phyloP scores from a whole-genome alignment of 2,329 filamentous ascomycete genomes.

The Trichoderma sp. region DNA sequence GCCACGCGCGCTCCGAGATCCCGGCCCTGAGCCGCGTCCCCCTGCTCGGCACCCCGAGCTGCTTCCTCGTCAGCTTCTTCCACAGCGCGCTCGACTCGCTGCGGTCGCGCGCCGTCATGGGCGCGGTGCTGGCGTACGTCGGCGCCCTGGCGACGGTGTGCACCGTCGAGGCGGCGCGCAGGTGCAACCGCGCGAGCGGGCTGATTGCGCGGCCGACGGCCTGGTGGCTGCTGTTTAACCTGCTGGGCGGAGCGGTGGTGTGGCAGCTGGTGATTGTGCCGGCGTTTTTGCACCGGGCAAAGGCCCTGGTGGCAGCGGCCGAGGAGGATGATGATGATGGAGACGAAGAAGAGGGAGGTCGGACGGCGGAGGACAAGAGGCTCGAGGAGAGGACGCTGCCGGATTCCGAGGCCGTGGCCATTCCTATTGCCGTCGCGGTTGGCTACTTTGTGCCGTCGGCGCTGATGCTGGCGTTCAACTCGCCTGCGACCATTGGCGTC shows the following conservation, averaged over 20 bases:
- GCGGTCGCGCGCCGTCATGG: conserved; percentile 47
- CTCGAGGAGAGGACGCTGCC: conserved; percentile 43
- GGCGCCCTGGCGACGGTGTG: conserved; percentile 53
- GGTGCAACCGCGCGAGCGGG: conserved; percentile 43
- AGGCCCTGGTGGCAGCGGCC: conserved; percentile 39
- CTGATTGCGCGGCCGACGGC: conserved; percentile 45
- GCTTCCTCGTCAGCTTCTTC: conserved; percentile 56
- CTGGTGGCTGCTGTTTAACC: conserved; percentile 52
- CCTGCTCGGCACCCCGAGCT: conserved; percentile 49
- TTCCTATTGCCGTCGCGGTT: conserved; percentile 51
- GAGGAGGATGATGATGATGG: conserved; percentile 55
- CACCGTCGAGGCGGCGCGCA: conserved; percentile 53
- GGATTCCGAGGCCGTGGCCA: conserved; percentile 59
- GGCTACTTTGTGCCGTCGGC: conserved; percentile 53
- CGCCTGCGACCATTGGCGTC: conserved; percentile 43
- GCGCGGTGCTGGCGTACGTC: conserved; percentile 48
- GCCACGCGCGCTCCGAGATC: conserved; percentile 51
- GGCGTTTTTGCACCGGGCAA: conserved; percentile 50
- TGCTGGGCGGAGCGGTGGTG: conserved; percentile 53
- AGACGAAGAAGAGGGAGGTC: conserved; percentile 46
- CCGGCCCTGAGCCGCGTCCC: conserved; percentile 50
- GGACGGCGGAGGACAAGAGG: conserved; percentile 2
- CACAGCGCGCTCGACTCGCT: conserved; percentile 46
- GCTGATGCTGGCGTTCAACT: conserved; percentile 49
- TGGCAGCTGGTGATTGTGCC: conserved; percentile 57